Base-by-base conservation (phyloP, 352 stramenopile genomes). In the Plasmopara muralis region DNA sequence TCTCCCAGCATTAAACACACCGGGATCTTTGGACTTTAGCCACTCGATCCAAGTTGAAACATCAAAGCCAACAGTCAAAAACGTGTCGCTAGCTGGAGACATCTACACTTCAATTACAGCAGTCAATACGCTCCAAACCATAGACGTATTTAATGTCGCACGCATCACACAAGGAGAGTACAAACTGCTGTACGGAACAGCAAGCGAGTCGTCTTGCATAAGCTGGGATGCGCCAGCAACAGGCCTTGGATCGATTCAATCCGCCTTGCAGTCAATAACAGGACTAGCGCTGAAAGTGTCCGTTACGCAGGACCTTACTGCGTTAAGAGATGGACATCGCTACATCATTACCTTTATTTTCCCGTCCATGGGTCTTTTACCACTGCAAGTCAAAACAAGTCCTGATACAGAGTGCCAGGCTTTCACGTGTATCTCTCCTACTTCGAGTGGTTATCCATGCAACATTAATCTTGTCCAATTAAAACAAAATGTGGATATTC, bases 21-120 rank as follows among this genome's bases (percentile, higher is more conserved):
- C 70, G 5, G 72, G 72, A 7, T 60, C 77, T 3, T 52, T 90
- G 15, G 73, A 85, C 44, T 87, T 81, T 57, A 38, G n/a, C 1
- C 69, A 68, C 8, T 50, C 60, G 9, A 62, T 90, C 12, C 57
- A 53, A 12, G 61, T 90, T n/a, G 80, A 88, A 57, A 81, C 77
- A 0, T 72, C 70, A 1, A 28, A 39, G 1, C 80, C 80, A 14
- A 52, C 37, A 1, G 60, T 87, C 5, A 30, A 56, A 8, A 68
- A 48, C 9, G 57, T 81, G 13, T 47, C 57, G 5, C 54, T 88
- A 16, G 53, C 56, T 15, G 73, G 72, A 7, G 66, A 77, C 39
- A 55, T 72, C 6, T 48, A 64, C 9, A 58, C 62, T 0, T 62
- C 67, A 5, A 64, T 81, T 34, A 71, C 57, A 4, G 59, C 51